Percentiles rank a stretch among this genome's conserved stretches.
Evolutionary conservation across 148 eudicot species (phyloP).

Genomic region (Rhododendron molle): DNA sequence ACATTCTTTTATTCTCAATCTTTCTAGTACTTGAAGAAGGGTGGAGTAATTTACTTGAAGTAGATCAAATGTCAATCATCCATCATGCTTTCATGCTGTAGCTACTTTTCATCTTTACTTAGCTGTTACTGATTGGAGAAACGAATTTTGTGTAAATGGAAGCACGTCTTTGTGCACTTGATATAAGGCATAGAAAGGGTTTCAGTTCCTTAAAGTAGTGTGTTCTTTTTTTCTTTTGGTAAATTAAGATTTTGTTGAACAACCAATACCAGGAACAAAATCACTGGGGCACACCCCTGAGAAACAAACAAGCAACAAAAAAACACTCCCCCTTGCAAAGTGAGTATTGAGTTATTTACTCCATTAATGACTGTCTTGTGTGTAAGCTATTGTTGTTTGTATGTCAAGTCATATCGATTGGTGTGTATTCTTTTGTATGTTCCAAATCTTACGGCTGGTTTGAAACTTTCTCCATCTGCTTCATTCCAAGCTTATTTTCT

Average conservation of each 20-base stretch:
- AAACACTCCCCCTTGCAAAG: too few species aligned
- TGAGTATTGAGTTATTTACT: not conserved
- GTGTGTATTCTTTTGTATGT: not conserved
- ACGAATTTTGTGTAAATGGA: not conserved
- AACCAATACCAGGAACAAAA: too few species aligned
- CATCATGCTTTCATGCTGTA: not conserved
- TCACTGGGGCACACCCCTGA: too few species aligned
- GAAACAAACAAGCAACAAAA: too few species aligned
- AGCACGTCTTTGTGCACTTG: not conserved
- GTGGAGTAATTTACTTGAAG: not conserved
- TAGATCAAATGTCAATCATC: not conserved
- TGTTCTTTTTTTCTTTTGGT: too few species aligned
- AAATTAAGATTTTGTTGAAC: too few species aligned
- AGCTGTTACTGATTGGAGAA: not conserved
- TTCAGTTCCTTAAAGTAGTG: not conserved
- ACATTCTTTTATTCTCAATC: not conserved
- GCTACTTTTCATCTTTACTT: not conserved
- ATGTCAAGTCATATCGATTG: not conserved
- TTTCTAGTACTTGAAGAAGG: not conserved
- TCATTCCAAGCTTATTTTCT: not conserved
- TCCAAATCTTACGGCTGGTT: not conserved
- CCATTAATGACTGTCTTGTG: not conserved
- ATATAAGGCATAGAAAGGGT: not conserved
- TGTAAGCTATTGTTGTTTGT: not conserved
- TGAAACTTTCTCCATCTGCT: not conserved